These are phyloP conservation scores for Aspergillus leporis DNA, from an alignment of 495 filamentous ascomycete species.

Conservation along the genomic window DNA sequence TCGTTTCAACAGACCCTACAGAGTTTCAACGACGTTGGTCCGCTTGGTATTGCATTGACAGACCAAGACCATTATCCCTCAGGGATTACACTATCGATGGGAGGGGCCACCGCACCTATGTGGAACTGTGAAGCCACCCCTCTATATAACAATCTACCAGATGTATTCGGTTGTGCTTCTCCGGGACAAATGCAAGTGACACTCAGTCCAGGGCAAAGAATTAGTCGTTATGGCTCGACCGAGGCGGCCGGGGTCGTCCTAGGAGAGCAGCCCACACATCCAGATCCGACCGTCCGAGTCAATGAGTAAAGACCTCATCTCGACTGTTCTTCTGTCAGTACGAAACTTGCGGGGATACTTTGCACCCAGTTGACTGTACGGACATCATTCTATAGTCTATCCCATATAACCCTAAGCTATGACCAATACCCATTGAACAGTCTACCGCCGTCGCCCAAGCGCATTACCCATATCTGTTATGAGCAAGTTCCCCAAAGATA, in stretches of 20 bases:
- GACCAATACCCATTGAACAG: neutral
- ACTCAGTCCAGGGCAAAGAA: slow-evolving; percentile 17
- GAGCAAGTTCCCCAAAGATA: neutral
- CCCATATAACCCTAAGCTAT: neutral
- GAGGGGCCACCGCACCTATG: neutral
- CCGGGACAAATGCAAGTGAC: neutral
- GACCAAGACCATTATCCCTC: neutral
- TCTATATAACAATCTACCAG: neutral
- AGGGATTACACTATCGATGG: too few relatives aligned
- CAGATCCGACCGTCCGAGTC: neutral
- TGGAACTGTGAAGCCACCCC: neutral
- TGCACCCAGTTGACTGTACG: too few relatives aligned
- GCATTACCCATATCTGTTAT: too few relatives aligned
- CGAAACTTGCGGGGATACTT: too few relatives aligned
- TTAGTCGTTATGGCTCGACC: slow-evolving; percentile 18
- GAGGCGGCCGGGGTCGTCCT: neutral
- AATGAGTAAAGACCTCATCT: neutral
- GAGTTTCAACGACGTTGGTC: slow-evolving; percentile 6
- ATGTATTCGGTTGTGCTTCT: neutral
- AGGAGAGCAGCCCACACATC: neutral
- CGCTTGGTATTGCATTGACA: neutral
- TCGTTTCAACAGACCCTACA: slow-evolving; percentile 31
- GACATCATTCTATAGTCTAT: neutral
- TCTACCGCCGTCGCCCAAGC: neutral
- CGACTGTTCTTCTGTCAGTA: too few relatives aligned